Conservation (phyloP, 495 filamentous ascomycete genomes). For the Beverwykella pulmonaria region DNA sequence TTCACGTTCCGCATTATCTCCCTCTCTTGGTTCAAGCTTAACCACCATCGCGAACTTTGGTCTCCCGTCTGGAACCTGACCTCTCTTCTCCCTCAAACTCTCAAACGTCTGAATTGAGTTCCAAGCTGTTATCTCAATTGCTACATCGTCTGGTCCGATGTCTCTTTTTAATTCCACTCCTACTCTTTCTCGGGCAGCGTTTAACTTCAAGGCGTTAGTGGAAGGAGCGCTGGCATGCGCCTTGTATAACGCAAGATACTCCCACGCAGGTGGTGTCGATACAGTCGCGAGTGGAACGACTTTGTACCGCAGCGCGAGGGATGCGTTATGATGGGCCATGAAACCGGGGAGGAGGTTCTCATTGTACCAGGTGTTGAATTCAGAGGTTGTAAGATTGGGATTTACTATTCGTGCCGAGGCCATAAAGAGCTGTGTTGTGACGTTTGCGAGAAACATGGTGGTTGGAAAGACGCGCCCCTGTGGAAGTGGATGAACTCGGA, state of each 20-base stretch:
- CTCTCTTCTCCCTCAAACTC: background rate
- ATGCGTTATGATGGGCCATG: constrained; percentile 1
- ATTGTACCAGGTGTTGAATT: constrained; percentile 28
- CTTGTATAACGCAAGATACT: constrained; percentile 25
- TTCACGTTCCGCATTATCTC: constrained; percentile 65
- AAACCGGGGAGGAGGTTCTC: constrained; percentile 11
- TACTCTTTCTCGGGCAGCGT: background rate
- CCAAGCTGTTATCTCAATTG: background rate
- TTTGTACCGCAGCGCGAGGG: constrained; percentile 26
- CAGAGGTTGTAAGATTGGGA: constrained; percentile 12
- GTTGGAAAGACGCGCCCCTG: background rate
- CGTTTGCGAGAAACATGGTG: constrained; percentile 10
- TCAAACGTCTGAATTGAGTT: constrained; percentile 15
- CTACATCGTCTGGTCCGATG: background rate
- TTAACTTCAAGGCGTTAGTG: background rate
- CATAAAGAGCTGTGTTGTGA: constrained; percentile 1
- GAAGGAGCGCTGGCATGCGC: background rate
- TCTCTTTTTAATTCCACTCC: background rate
- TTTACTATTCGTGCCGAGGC: constrained; percentile 7
- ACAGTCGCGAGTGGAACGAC: background rate
- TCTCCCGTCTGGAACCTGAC: background rate
- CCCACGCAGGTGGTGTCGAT: background rate
- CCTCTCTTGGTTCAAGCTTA: constrained; percentile 9
- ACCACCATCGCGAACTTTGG: constrained; percentile 1
- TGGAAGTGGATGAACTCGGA: too few relatives aligned